Percentiles rank a stretch among this genome's conserved stretches.
phyloP scores from a whole-genome alignment of 2,329 filamentous ascomycete species.

The Hymenoscyphus linearis region DNA sequence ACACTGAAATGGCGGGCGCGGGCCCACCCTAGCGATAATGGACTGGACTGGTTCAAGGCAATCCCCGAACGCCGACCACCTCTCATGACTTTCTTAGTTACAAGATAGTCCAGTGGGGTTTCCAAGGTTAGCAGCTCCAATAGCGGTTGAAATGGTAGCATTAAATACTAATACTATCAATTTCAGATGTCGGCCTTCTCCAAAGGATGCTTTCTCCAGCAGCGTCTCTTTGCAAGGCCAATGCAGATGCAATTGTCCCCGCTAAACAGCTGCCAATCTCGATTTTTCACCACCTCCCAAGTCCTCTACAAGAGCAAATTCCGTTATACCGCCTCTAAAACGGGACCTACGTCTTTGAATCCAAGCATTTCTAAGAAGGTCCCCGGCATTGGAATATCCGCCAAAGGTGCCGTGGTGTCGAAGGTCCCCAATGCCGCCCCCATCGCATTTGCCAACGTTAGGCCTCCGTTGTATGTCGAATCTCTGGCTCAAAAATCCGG shows the following conservation, averaged over 20 bases:
- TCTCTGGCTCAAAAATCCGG: background rate
- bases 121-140: constrained; percentile 16
- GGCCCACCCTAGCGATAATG: constrained; percentile 11
- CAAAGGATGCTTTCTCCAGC: constrained; percentile 28
- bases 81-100: constrained; percentile 6
- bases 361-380: background rate
- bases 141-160: background rate
- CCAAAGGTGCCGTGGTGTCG: background rate
- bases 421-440: background rate
- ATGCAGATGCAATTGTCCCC: constrained; percentile 10
- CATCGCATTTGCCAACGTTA: background rate
- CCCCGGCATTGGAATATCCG: background rate
- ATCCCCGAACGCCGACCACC: constrained; percentile 20
- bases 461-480: background rate
- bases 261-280: constrained; percentile 14
- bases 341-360: background rate
- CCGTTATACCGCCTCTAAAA: constrained; percentile 6
- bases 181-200: constrained; percentile 35
- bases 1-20: constrained; percentile 19
- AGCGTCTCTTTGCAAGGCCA: constrained; percentile 16
- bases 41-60: too few species aligned
- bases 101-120: background rate
- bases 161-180: constrained; percentile 1
- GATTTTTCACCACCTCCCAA: constrained; percentile 20
- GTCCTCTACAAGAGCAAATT: constrained; percentile 20